A percentile compares a stretch with the other conserved stretches of the same genome.
Conservation (phyloP, 2,329 filamentous ascomycete genomes). For the Sporothrix inflata region DNA sequence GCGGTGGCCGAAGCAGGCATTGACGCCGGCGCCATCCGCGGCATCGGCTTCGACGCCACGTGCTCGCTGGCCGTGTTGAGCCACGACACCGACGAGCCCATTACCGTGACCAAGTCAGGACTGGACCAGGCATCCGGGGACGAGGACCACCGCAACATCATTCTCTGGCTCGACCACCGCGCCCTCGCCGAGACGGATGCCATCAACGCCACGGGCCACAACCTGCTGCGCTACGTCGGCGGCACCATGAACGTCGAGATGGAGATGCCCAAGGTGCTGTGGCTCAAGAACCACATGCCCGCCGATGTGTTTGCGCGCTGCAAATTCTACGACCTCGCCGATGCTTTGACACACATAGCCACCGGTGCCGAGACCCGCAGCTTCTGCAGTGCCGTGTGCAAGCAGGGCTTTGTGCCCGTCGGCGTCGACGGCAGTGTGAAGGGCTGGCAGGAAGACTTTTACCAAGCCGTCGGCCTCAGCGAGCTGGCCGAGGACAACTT, state of each 20-base stretch:
- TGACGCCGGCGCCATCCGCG: conserved; percentile 74
- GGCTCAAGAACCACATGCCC: conserved; percentile 99
- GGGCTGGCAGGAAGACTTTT: conserved; percentile 97
- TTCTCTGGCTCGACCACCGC: conserved; percentile 96
- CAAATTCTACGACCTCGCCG: conserved; percentile 95
- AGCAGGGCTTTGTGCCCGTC: conserved; percentile 96
- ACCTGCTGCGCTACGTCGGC: conserved; percentile 91
- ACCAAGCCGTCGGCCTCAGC: conserved; percentile 80
- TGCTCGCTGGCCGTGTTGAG: conserved; percentile 93
- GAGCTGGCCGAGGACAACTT: conserved; percentile 86
- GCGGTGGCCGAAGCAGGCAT: conserved; percentile 82
- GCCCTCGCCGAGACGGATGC: conserved; percentile 87
- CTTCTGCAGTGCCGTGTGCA: conserved; percentile 95
- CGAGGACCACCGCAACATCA: conserved; percentile 87
- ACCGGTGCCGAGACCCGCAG: conserved; percentile 90
- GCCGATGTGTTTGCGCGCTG: conserved; percentile 85
- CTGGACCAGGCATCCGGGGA: conserved; percentile 61
- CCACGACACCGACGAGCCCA: conserved; percentile 84
- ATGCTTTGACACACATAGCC: conserved; percentile 91
- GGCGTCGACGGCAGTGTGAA: conserved; percentile 96
- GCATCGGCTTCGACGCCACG: conserved; percentile 97
- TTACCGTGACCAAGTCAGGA: conserved; percentile 85
- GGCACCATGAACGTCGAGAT: conserved; percentile 99
- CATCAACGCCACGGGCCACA: conserved; percentile 92
- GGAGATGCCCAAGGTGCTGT: conserved; percentile 98